phyloP scores from a whole-genome alignment of 768 basidiomycete genomes.

The Suillus luteus region DNA sequence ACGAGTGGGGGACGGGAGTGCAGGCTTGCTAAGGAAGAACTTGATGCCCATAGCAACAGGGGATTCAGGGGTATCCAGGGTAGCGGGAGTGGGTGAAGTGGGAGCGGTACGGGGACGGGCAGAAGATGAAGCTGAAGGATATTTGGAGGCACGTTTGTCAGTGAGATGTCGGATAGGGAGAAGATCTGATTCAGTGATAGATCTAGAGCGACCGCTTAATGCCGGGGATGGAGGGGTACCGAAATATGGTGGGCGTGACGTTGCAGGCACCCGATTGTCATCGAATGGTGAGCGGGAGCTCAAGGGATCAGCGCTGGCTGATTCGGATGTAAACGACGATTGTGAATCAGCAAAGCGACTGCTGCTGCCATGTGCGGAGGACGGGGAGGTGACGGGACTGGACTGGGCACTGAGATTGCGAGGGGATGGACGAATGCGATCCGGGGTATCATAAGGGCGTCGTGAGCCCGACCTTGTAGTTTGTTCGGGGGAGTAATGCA shows the following conservation, averaged over 20 bases:
- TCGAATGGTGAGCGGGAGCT: conserved; percentile 20
- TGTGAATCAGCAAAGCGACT: conserved; percentile 23
- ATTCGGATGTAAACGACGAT: conserved; percentile 31
- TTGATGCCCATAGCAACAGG: conserved; percentile 36
- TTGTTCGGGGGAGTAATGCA: conserved; percentile 11
- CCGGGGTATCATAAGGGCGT: conserved; percentile 17
- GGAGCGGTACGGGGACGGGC: conserved; percentile 23
- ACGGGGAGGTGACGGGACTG: conserved; percentile 29
- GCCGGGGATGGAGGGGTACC: conserved; percentile 17
- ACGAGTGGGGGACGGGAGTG: conserved; percentile 24
- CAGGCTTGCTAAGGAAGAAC: conserved; percentile 38
- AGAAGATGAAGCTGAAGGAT: conserved; percentile 9
- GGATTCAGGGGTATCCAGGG: conserved; percentile 7
- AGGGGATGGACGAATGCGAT: conserved; percentile 1
- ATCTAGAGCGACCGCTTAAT: conserved; percentile 17
- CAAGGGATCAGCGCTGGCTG: conserved; percentile 10
- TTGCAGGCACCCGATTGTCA: conserved; percentile 11
- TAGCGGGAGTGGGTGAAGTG: conserved; percentile 11
- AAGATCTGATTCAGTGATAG: conserved; percentile 24
- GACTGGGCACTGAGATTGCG: conserved; percentile 24
- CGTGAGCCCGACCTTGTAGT: conserved; percentile 11
- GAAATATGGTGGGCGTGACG: conserved; percentile 12
- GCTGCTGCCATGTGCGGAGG: conserved; percentile 20
- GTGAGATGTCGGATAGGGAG: conserved; percentile 10
- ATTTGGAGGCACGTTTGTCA: background rate